Conservation (phyloP, 1,139 yeast species). For the Blastobotrys aristatus region DNA sequence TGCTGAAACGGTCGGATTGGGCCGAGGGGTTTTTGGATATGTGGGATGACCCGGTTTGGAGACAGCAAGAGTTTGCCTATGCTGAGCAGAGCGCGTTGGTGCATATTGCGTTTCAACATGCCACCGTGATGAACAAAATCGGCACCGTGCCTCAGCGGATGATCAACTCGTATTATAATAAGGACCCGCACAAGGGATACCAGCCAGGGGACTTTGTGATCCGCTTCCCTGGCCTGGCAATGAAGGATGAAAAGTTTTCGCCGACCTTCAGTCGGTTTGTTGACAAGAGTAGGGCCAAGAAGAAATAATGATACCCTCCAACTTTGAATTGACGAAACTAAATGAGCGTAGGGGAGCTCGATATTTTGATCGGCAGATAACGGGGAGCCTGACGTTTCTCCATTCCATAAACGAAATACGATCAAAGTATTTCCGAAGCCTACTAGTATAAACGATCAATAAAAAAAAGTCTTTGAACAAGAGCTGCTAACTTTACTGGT, state of each 20-base stretch:
- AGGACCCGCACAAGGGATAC: not conserved
- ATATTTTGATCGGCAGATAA: no score
- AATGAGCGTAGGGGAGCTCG: no score
- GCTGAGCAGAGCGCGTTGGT: slow-evolving; percentile 1
- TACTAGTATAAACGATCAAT: not conserved
- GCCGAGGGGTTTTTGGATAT: slow-evolving; percentile 22
- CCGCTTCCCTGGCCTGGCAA: slow-evolving; percentile 7
- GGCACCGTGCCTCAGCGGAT: slow-evolving; percentile 9
- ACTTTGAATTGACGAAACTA: no score
- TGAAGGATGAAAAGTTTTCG: no score
- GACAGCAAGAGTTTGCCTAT: not conserved
- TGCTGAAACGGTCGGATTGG: slow-evolving; percentile 28
- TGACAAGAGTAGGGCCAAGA: no score
- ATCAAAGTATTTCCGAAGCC: no score
- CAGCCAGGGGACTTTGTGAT: not conserved
- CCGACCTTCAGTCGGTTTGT: no score
- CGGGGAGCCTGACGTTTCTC: no score
- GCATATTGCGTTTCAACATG: not conserved
- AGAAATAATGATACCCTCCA: no score
- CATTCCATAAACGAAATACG: no score
- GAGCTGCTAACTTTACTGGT: no score
- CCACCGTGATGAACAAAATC: not conserved
- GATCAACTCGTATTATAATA: slow-evolving; percentile 6
- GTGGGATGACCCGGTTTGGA: slow-evolving; percentile 11
- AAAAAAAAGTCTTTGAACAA: no score